phyloP scores from a whole-genome alignment of 106 monocot species.

The Xerophyta viscosa region DNA sequence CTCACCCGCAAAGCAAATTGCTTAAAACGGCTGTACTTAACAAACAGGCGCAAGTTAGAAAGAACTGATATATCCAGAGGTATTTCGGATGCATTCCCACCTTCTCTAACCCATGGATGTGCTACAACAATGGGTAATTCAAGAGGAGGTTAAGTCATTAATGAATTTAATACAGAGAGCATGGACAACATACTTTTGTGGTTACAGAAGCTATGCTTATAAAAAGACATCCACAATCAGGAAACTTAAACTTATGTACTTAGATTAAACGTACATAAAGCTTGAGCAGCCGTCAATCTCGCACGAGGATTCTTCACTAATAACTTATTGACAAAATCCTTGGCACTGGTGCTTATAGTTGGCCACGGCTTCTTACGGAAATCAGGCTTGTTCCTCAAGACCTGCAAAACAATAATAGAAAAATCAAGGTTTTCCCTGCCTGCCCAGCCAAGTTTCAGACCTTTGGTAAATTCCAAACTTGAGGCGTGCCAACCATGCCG shows the following conservation, averaged over 20 bases:
- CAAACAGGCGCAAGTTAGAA: constrained; percentile 79
- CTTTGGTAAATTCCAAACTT: no score
- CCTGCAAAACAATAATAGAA: constrained; percentile 27
- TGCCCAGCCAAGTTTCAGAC: no score
- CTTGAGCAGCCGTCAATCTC: constrained; percentile 92
- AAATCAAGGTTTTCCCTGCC: neutral
- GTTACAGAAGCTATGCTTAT: no score
- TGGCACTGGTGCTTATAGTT: constrained; percentile 62
- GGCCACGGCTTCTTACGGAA: constrained; percentile 92
- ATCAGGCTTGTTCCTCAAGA: constrained; percentile 86
- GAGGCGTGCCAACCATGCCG: no score
- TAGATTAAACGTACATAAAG: constrained; percentile 93
- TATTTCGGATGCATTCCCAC: constrained; percentile 81
- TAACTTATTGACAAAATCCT: constrained; percentile 83
- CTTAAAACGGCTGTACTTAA: constrained; percentile 85
- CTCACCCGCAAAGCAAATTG: constrained; percentile 90
- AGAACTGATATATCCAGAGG: constrained; percentile 89
- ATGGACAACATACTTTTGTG: no score
- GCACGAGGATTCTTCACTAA: constrained; percentile 76
- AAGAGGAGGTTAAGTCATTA: no score
- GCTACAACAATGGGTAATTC: constrained; percentile 35
- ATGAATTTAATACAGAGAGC: no score
- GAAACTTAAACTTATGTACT: no score
- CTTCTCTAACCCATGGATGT: constrained; percentile 97
- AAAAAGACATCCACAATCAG: no score